Conservation (phyloP, 805 yeast species). For the Lachancea mirantina region DNA sequence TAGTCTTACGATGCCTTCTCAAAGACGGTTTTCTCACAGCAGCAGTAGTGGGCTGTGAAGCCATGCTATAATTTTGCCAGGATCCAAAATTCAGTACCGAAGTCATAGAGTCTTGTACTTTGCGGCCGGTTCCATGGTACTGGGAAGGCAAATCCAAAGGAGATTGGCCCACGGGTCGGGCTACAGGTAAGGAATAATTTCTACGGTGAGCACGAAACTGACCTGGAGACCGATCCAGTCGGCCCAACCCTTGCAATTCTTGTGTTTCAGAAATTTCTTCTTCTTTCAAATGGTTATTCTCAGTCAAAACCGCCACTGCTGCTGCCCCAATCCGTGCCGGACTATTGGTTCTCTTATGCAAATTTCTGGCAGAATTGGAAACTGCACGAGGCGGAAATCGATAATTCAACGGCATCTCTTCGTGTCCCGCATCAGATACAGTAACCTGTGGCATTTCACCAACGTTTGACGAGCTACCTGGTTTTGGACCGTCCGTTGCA, state of each 20-base stretch:
- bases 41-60: conserved; percentile 1
- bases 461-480: conserved; percentile 7
- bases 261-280: conserved; percentile 13
- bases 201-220: conserved; percentile 13
- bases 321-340: conserved; percentile 70
- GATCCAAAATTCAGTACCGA: conserved; percentile 11
- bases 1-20: conserved; percentile 24
- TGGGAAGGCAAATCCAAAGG: conserved; percentile 5
- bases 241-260: no score
- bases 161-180: conserved; percentile 5
- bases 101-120: conserved; percentile 9
- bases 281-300: conserved; percentile 22
- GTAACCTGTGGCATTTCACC: conserved; percentile 6
- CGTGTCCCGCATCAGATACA: conserved; percentile 5
- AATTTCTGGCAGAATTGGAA: neutral
- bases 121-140: conserved; percentile 1
- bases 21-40: conserved; percentile 2
- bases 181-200: conserved; percentile 19
- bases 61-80: conserved; percentile 9
- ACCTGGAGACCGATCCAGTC: conserved; percentile 5
- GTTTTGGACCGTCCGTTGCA: conserved; percentile 10
- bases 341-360: conserved; percentile 41
- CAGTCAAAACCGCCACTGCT: conserved; percentile 50
- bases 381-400: conserved; percentile 19
- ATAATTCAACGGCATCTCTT: conserved; percentile 12